A percentile compares a stretch with the other conserved stretches of the same genome.
Evolutionary conservation across 228 moss, liverwort and hornwort species (phyloP).

Genomic region (Sphagnum magellanicum): DNA sequence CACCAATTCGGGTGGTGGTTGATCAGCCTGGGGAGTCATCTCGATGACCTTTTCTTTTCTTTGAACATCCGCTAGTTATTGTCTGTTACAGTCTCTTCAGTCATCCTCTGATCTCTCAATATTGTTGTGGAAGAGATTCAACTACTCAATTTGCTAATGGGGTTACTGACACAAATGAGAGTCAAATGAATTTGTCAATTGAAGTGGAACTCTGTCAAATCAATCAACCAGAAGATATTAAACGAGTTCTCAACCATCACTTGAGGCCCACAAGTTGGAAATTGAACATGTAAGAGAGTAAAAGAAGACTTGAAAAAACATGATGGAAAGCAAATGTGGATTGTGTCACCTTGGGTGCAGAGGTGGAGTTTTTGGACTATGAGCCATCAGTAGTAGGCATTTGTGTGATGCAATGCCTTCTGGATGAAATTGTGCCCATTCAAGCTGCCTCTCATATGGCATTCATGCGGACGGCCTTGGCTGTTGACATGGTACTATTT

Average conservation of each 20-base stretch:
- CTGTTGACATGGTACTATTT: slow-evolving; percentile 40
- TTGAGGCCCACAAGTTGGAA: not conserved
- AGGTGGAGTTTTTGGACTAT: slow-evolving; percentile 89
- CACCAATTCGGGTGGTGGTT: not conserved
- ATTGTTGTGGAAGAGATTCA: too few species aligned
- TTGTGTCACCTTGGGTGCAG: slow-evolving; percentile 70
- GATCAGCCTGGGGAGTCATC: too few species aligned
- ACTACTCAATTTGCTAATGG: too few species aligned
- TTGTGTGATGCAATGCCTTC: slow-evolving; percentile 88
- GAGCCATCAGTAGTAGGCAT: slow-evolving; percentile 84
- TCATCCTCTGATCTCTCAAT: too few species aligned
- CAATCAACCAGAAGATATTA: not conserved
- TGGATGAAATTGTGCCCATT: slow-evolving; percentile 40
- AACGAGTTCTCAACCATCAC: not conserved
- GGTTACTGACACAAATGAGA: too few species aligned
- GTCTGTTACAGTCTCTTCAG: too few species aligned
- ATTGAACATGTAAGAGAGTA: not conserved
- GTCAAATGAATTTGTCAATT: not conserved
- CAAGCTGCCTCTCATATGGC: slow-evolving; percentile 43
- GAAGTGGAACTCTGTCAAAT: not conserved
- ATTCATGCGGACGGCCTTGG: slow-evolving; percentile 27
- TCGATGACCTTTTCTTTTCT: too few species aligned
- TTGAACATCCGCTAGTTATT: too few species aligned
- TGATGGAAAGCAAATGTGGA: too few species aligned
- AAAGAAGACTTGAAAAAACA: too few species aligned